These are phyloP conservation scores for Nidula niveotomentosa DNA, from an alignment of 1,284 basidiomycete species.

Conservation along the genomic window DNA sequence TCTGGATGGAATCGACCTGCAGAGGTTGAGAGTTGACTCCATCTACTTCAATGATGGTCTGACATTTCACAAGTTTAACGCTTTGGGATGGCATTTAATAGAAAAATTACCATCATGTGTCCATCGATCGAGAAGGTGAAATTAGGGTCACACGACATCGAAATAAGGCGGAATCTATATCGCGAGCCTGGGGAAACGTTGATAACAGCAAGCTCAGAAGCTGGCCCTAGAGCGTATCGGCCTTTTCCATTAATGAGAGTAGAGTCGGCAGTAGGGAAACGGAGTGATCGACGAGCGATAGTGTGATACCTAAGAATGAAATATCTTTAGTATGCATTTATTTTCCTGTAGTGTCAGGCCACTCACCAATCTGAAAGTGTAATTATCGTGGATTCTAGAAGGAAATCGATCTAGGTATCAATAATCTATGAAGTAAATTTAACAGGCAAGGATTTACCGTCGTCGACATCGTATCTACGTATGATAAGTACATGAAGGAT, in stretches of 20 bases:
- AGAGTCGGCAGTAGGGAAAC: constrained; percentile 16
- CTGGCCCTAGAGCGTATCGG: constrained; percentile 25
- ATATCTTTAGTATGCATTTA: background rate
- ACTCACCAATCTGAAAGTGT: constrained; percentile 29
- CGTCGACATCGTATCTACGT: background rate
- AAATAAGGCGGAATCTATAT: constrained; percentile 34
- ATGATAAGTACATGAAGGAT: background rate
- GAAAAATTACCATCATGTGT: constrained; percentile 2
- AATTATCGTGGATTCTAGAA: constrained; percentile 26
- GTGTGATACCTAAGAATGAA: constrained; percentile 14
- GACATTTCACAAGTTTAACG: background rate
- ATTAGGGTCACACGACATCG: constrained; percentile 21
- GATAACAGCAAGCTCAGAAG: constrained; percentile 21
- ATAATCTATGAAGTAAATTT: background rate
- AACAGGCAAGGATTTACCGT: background rate
- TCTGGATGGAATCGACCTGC: constrained; percentile 37
- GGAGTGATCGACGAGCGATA: constrained; percentile 4
- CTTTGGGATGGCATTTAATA: background rate
- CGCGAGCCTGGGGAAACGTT: constrained; percentile 26
- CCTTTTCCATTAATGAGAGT: constrained; percentile 25
- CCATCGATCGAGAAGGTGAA: constrained; percentile 24
- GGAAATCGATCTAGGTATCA: background rate
- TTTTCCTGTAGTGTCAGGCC: background rate
- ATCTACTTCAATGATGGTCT: constrained; percentile 23
- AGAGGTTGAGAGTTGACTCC: constrained; percentile 39